Percentiles rank a stretch among this genome's conserved stretches.
Evolutionary conservation across 331 rosid genomes (phyloP).

Genomic region (Rhamnella rubrinervis): DNA sequence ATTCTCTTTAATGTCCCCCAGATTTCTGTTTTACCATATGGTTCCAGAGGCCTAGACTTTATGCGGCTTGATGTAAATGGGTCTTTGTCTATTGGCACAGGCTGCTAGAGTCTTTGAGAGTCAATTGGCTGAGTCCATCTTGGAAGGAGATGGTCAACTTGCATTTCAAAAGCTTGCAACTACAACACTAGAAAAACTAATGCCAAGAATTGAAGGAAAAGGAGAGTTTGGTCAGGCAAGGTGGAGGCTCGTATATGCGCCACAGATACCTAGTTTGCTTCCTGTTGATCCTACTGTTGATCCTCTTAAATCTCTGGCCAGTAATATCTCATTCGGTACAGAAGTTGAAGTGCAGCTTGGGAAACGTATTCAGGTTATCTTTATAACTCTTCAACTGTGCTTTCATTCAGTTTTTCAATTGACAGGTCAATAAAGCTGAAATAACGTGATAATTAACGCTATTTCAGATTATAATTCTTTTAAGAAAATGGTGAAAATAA

Average conservation of each 20-base stretch:
- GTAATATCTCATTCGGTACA: conserved; percentile 77
- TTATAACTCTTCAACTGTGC: conserved; percentile 1
- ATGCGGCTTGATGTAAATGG: not conserved
- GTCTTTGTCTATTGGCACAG: conserved; percentile 30
- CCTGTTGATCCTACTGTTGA: conserved; percentile 58
- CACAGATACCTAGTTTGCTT: conserved; percentile 77
- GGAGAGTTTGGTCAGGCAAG: conserved; percentile 89
- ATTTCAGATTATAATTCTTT: too few relatives aligned
- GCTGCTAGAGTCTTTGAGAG: conserved; percentile 84
- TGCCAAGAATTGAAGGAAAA: conserved; percentile 95
- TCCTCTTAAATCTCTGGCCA: conserved; percentile 74
- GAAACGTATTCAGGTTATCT: conserved; percentile 78
- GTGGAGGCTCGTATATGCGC: conserved; percentile 84
- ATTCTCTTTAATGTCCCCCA: too few relatives aligned
- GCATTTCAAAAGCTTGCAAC: conserved; percentile 82
- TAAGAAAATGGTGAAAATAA: too few relatives aligned
- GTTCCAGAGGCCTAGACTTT: not conserved
- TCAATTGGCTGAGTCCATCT: conserved; percentile 67
- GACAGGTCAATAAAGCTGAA: too few relatives aligned
- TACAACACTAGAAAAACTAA: conserved; percentile 80
- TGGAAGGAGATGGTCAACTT: conserved; percentile 65
- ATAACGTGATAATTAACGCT: too few relatives aligned
- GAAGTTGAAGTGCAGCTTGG: conserved; percentile 95
- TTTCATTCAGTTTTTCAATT: not conserved
- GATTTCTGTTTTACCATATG: too few relatives aligned